Conservation (phyloP, 2,329 filamentous ascomycete genomes). For the Fusarium euwallaceae region DNA sequence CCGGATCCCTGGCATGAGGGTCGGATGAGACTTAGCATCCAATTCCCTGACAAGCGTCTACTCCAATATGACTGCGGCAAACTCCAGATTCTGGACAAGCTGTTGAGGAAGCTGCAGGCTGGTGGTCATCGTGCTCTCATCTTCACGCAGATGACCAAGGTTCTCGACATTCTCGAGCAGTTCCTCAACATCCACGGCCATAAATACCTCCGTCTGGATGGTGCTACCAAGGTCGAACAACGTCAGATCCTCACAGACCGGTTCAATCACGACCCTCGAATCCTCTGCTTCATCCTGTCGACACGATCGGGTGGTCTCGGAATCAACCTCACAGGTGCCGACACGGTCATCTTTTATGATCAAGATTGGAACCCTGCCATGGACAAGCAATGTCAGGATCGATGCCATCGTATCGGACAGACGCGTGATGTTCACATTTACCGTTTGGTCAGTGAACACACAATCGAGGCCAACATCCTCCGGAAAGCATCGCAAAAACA, state of each 20-base stretch:
- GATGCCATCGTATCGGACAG: conserved; percentile 96
- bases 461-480: conserved; percentile 97
- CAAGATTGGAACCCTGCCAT: conserved; percentile 99
- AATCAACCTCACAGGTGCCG: conserved; percentile 96
- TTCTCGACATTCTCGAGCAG: conserved; percentile 95
- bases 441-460: conserved; percentile 91
- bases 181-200: conserved; percentile 98
- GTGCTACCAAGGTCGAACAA: conserved; percentile 95
- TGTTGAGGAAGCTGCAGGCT: conserved; percentile 87
- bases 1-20: conserved; percentile 93
- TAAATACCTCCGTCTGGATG: conserved; percentile 95
- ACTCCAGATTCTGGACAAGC: conserved; percentile 86
- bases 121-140: conserved; percentile 95
- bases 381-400: conserved; percentile 99
- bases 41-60: conserved; percentile 96
- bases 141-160: conserved; percentile 99
- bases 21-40: conserved; percentile 91
- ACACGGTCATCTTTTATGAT: conserved; percentile 99
- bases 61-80: conserved; percentile 98
- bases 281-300: conserved; percentile 94
- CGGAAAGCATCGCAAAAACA: conserved; percentile 98
- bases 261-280: conserved; percentile 94
- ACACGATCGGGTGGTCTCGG: conserved; percentile 94
- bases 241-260: conserved; percentile 95
- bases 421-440: conserved; percentile 99